Conservation (phyloP, 495 filamentous ascomycete species). For the Parachaetomium inaequale region DNA sequence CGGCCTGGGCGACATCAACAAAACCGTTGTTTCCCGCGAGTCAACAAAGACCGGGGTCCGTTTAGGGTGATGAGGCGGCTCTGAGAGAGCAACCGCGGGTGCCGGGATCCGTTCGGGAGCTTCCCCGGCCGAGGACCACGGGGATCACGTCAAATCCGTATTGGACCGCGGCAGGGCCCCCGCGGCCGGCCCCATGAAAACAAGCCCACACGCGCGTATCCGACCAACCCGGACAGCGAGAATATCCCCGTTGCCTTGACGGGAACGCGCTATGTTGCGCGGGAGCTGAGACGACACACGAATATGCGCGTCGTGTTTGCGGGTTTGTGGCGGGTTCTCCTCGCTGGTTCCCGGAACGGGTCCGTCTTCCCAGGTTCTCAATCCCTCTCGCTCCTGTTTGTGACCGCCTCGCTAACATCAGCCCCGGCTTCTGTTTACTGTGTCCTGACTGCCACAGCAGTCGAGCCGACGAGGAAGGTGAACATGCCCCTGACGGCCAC, state of each 20-base stretch:
- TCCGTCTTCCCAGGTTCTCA: neutral
- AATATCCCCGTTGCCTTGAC: constrained; percentile 10
- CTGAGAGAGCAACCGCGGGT: neutral
- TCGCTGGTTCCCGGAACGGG: neutral
- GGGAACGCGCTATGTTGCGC: constrained; percentile 3
- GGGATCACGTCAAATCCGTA: neutral
- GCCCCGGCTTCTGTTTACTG: neutral
- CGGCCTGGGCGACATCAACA: neutral
- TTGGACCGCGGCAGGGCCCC: neutral
- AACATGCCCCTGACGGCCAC: neutral
- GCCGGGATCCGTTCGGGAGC: constrained; percentile 3
- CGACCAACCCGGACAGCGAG: neutral
- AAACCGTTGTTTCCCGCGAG: neutral
- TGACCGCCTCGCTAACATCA: neutral
- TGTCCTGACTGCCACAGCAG: neutral
- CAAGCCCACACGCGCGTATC: neutral
- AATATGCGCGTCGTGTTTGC: neutral
- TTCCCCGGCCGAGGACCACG: constrained; percentile 3
- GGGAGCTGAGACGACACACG: neutral
- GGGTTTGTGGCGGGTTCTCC: constrained; percentile 12
- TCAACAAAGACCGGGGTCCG: neutral
- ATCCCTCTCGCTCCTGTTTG: neutral
- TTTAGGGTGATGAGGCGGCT: neutral
- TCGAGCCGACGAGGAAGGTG: neutral
- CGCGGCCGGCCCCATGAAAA: neutral